Base-by-base conservation (phyloP, 768 basidiomycete species). In the Lentinula edodes region DNA sequence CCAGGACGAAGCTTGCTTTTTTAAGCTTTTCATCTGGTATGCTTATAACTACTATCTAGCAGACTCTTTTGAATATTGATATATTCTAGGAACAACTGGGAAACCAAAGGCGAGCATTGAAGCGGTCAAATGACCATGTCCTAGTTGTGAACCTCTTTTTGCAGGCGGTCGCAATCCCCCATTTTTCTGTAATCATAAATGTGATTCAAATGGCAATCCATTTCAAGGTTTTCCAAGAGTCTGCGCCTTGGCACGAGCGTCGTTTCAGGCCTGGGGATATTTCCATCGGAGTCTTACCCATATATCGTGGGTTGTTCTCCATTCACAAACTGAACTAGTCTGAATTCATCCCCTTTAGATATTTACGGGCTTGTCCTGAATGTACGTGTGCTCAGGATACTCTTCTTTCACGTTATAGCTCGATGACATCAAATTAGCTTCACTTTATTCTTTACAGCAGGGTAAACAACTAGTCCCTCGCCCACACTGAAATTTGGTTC, bases 301-400 rank as follows among this genome's bases (percentile, higher is more conserved):
- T 88, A 8, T 88, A 83, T 69, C 86, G 86, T 87, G 67, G 70
- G 83, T 71, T 38, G 41, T 52, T 13, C 39, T 10, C 42, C 20
- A 36, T 53, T 42, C 2, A 28, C 20, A 18, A 15, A 39, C 9
- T 52, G 2, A 39, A 46, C 35, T 50, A 5, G 12, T 8, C 15
- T 35, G 16, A 45, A 2, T 10, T 20, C 6, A 39, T 28, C 15
- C 18, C 34, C 23, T 3, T 60, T 75, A 61, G 87, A 89, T 66
- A 87, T 88, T 7, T 89, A 88, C 68, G 87, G 88, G 15, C 69
- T 89, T 23, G 79, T 87, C 18, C 79, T 86, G 61, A 84, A 81
- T 69, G 81, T 85, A 56, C 63, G 78, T 5, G 15, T 38, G 28
- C 34, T 41, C 13, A 46, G 6, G 28, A 23, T 23, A 10, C 7